Percentiles rank a stretch among this genome's conserved stretches.
phyloP scores from a whole-genome alignment of 371 early-diverging fungal species.

The Phascolomyces articulosus region DNA sequence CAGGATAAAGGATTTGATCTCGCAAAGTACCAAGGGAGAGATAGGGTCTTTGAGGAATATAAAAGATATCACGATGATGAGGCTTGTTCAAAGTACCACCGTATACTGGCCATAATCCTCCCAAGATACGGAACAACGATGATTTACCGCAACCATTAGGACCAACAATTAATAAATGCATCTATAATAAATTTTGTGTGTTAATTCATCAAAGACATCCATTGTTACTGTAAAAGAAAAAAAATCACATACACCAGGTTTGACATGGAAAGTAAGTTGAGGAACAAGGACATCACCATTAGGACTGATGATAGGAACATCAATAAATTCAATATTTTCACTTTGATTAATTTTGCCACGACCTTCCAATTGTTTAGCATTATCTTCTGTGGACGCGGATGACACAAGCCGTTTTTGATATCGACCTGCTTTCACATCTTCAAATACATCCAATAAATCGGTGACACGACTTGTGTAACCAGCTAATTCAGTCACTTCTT shows the following conservation, averaged over 20 bases:
- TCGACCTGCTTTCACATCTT: slow-evolving; percentile 76
- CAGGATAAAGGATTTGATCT: slow-evolving; percentile 93
- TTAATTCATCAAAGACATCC: not conserved
- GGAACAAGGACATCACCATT: slow-evolving; percentile 95
- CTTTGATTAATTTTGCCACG: slow-evolving; percentile 73
- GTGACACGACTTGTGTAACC: slow-evolving; percentile 90
- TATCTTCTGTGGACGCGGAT: slow-evolving; percentile 58
- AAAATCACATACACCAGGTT: slow-evolving; percentile 64
- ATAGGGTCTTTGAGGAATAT: slow-evolving; percentile 97
- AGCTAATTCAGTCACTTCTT: slow-evolving; percentile 86
- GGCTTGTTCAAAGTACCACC: slow-evolving; percentile 89
- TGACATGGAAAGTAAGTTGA: slow-evolving; percentile 84
- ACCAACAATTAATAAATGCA: slow-evolving; percentile 92
- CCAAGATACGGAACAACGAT: slow-evolving; percentile 94
- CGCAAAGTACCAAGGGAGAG: slow-evolving; percentile 92
- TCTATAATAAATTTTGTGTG: slow-evolving; percentile 37
- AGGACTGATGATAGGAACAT: slow-evolving; percentile 95
- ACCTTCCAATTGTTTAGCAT: slow-evolving; percentile 61
- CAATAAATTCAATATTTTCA: slow-evolving; percentile 83
- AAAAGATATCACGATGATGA: slow-evolving; percentile 85
- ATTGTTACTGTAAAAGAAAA: too few species aligned
- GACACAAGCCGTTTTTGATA: slow-evolving; percentile 71
- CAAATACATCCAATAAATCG: slow-evolving; percentile 79
- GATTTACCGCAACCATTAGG: slow-evolving; percentile 96
- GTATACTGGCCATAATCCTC: slow-evolving; percentile 93